These are phyloP conservation scores for Lotmaria passim DNA, from an alignment of 208 protist genomes.

Conservation along the genomic window DNA sequence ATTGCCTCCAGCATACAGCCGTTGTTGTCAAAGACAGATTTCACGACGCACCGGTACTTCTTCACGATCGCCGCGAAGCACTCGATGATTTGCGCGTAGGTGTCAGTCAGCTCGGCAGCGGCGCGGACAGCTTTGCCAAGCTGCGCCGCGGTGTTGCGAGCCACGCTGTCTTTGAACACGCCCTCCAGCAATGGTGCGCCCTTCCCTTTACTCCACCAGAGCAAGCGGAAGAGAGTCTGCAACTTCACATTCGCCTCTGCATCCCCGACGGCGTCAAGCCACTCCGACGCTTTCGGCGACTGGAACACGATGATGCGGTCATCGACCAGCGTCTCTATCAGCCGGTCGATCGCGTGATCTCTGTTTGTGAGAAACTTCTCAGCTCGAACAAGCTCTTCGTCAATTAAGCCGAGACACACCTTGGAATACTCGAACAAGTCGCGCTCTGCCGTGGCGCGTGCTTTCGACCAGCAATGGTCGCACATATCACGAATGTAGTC, in stretches of 20 bases:
- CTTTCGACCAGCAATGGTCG: constrained; percentile 31
- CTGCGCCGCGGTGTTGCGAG: constrained; percentile 11
- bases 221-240: constrained; percentile 27
- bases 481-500: constrained; percentile 44
- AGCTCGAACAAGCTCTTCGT: constrained; percentile 31
- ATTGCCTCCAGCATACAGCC: constrained; percentile 48
- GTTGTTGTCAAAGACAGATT: constrained; percentile 39
- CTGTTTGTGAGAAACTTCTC: constrained; percentile 37
- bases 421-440: constrained; percentile 29
- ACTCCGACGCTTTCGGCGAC: not conserved
- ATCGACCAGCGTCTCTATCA: constrained; percentile 40
- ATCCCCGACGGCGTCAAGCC: constrained; percentile 14
- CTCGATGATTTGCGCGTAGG: constrained; percentile 25
- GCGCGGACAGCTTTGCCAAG: constrained; percentile 11
- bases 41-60: constrained; percentile 30
- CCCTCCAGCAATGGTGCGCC: constrained; percentile 32
- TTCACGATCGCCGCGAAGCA: constrained; percentile 25
- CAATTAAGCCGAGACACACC: constrained; percentile 25
- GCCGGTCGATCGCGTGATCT: constrained; percentile 27
- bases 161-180: constrained; percentile 37
- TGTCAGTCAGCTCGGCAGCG: constrained; percentile 12
- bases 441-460: not conserved
- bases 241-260: constrained; percentile 16
- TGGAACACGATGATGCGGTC: constrained; percentile 32
- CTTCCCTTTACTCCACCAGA: constrained; percentile 35